A percentile compares a stretch with the other conserved stretches of the same genome.
phyloP scores from a whole-genome alignment of 345 rosid species.

The Litchi chinensis region DNA sequence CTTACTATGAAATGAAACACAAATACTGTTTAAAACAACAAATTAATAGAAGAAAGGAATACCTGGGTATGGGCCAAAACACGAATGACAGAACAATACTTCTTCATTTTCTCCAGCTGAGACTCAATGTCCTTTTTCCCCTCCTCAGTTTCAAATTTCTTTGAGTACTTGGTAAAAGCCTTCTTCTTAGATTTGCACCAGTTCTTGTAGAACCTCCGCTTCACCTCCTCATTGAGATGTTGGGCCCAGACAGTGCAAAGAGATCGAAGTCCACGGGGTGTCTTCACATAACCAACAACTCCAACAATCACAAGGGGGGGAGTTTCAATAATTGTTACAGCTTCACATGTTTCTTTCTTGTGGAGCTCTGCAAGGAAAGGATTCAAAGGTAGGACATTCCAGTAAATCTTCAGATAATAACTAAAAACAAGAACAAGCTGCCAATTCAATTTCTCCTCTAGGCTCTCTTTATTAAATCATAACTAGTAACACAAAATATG shows the following conservation, averaged over 20 bases:
- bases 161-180: conserved; percentile 76
- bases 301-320: conserved; percentile 96
- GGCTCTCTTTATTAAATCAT: background rate
- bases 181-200: conserved; percentile 92
- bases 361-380: conserved; percentile 62
- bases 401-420: background rate
- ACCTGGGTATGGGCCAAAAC: conserved; percentile 93
- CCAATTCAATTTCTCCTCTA: background rate
- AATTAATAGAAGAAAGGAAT: background rate
- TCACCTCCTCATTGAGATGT: conserved; percentile 85
- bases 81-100: conserved; percentile 75
- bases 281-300: conserved; percentile 84
- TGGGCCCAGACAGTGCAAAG: conserved; percentile 88
- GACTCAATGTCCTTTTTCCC: conserved; percentile 64
- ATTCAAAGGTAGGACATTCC: background rate
- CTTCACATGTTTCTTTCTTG: conserved; percentile 95
- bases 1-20: background rate
- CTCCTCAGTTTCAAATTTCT: conserved; percentile 66
- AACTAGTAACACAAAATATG: background rate
- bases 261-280: conserved; percentile 82
- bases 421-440: background rate
- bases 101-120: conserved; percentile 87
- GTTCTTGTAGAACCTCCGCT: conserved; percentile 84
- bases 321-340: conserved; percentile 79
- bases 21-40: background rate